phyloP scores from a whole-genome alignment of 2,329 filamentous ascomycete species.

The Pseudogymnoascus sp. region DNA sequence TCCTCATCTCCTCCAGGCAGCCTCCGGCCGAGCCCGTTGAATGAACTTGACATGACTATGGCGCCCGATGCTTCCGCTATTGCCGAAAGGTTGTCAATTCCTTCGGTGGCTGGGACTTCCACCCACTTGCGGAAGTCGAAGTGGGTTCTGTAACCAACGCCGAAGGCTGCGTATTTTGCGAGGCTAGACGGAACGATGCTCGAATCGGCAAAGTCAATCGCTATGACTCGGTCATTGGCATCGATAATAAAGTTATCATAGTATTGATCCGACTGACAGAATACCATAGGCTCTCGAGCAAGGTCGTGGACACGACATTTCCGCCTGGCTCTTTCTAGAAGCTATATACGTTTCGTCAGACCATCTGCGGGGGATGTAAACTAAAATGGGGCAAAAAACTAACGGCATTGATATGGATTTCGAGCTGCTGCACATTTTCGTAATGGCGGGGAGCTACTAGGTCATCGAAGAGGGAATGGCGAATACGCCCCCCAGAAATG shows the following conservation, averaged over 20 bases:
- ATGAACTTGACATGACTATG: background rate
- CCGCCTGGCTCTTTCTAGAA: constrained; percentile 11
- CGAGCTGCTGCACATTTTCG: constrained; percentile 14
- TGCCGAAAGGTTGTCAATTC: constrained; percentile 24
- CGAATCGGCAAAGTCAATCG: constrained; percentile 14
- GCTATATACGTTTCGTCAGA: background rate
- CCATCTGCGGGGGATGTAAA: background rate
- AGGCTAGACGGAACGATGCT: constrained; percentile 20
- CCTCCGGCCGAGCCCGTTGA: background rate
- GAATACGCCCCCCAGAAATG: background rate
- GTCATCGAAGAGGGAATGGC: constrained; percentile 12
- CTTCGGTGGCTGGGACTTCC: constrained; percentile 9
- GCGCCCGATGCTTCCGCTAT: constrained; percentile 10
- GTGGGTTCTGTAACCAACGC: background rate
- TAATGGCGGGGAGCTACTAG: constrained; percentile 10
- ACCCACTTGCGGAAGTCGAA: constrained; percentile 11
- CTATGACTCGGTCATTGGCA: constrained; percentile 9
- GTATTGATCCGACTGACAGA: constrained; percentile 16
- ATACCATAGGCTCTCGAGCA: constrained; percentile 16
- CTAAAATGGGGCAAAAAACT: background rate
- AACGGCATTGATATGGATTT: constrained; percentile 17
- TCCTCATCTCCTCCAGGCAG: background rate
- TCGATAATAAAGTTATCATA: constrained; percentile 18
- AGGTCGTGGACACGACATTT: constrained; percentile 10
- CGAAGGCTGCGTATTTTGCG: constrained; percentile 4